Evolutionary conservation across 768 basidiomycete genomes (phyloP).

Genomic region (Termitomyces sp.): DNA sequence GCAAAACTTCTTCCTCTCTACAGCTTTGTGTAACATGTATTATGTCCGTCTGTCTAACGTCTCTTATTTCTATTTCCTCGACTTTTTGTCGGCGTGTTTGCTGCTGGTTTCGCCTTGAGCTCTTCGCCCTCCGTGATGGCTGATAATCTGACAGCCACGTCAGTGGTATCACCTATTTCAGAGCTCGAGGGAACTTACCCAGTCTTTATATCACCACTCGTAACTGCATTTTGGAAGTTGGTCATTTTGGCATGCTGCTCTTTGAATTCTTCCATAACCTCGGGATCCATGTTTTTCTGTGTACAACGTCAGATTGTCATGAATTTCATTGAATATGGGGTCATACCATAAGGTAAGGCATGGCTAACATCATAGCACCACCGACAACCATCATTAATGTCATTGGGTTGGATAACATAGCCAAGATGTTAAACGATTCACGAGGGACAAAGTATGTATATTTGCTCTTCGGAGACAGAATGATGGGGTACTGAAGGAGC

Average conservation of each 20-base stretch:
- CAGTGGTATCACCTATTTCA: background rate
- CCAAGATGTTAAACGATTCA: slow-evolving; percentile 68
- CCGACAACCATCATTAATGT: slow-evolving; percentile 71
- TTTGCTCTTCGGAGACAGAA: slow-evolving; percentile 47
- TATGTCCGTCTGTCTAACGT: slow-evolving; percentile 18
- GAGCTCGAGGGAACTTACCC: slow-evolving; percentile 39
- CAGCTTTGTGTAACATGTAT: background rate
- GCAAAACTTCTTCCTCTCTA: background rate
- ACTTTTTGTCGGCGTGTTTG: slow-evolving; percentile 11
- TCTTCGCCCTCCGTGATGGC: slow-evolving; percentile 27
- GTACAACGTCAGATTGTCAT: slow-evolving; percentile 6
- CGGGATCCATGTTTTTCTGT: slow-evolving; percentile 76
- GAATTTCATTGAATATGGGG: background rate
- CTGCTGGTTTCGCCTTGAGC: slow-evolving; percentile 1
- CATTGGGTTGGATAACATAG: slow-evolving; percentile 82
- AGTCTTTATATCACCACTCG: slow-evolving; percentile 52
- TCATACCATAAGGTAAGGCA: slow-evolving; percentile 75
- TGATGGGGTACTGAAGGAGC: slow-evolving; percentile 56
- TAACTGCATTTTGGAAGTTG: slow-evolving; percentile 49
- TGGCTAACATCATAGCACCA: slow-evolving; percentile 60
- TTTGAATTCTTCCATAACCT: slow-evolving; percentile 58
- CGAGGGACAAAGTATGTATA: slow-evolving; percentile 61
- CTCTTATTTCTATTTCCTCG: slow-evolving; percentile 30
- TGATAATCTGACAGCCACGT: slow-evolving; percentile 31
- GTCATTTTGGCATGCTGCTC: slow-evolving; percentile 52